Conservation (phyloP, 2,329 filamentous ascomycete genomes). For the Nemania sp. region DNA sequence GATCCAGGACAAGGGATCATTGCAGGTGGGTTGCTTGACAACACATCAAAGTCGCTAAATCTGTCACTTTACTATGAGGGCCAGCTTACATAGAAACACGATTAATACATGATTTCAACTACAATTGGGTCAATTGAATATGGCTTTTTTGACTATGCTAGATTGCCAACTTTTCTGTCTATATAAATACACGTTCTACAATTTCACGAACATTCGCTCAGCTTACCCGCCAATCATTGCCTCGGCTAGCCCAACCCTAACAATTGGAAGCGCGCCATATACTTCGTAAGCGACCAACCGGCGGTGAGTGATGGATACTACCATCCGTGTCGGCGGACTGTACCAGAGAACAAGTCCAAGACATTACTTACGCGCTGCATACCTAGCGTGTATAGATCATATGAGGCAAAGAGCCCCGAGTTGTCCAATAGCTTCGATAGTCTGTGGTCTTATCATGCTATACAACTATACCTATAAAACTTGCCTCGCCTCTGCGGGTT, state of each 20-base stretch:
- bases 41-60: slow-evolving; percentile 20
- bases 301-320: no score
- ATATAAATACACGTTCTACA: no score
- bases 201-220: slow-evolving; percentile 2
- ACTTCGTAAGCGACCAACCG: no score
- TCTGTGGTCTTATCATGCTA: background rate
- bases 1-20: slow-evolving; percentile 15
- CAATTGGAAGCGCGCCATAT: background rate
- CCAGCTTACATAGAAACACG: background rate
- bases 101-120: background rate
- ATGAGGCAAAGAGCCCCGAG: no score
- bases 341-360: background rate
- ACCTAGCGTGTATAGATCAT: background rate
- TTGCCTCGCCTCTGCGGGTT: background rate
- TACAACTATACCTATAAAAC: background rate
- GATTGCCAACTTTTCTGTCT: background rate
- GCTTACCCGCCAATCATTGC: slow-evolving; percentile 14
- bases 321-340: no score
- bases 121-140: slow-evolving; percentile 3
- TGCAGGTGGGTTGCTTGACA: slow-evolving; percentile 23
- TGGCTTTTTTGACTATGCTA: background rate
- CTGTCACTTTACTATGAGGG: background rate
- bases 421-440: no score
- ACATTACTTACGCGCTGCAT: background rate
- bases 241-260: slow-evolving; percentile 14